These are phyloP conservation scores for Apiotrichum gamsii DNA, from an alignment of 1,284 basidiomycete genomes.

Conservation along the genomic window DNA sequence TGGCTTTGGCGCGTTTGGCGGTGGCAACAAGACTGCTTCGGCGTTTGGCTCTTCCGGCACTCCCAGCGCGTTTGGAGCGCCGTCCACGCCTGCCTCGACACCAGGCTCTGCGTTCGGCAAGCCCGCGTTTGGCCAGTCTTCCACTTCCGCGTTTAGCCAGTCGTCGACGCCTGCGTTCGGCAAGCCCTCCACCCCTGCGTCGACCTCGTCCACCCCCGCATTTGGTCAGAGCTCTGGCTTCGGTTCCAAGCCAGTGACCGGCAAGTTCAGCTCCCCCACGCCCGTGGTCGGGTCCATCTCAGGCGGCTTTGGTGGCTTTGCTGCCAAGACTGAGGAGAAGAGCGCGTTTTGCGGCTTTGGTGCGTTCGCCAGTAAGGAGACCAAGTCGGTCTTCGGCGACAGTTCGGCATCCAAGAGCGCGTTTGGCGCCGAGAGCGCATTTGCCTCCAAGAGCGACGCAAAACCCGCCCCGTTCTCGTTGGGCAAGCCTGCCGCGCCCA, in stretches of 20 bases:
- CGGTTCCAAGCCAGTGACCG: slow-evolving; percentile 5
- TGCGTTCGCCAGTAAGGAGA: slow-evolving; percentile 15
- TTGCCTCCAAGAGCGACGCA: not conserved
- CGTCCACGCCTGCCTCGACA: not conserved
- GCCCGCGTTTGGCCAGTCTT: slow-evolving; percentile 7
- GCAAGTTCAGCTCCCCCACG: slow-evolving; percentile 1
- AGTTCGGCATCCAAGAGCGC: not conserved
- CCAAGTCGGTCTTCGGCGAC: slow-evolving; percentile 16
- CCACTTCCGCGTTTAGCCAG: not conserved
- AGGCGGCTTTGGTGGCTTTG: slow-evolving; percentile 41
- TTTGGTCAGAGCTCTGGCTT: slow-evolving; percentile 14
- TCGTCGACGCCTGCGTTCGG: slow-evolving; percentile 22
- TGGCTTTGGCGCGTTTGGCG: slow-evolving; percentile 18
- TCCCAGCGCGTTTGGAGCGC: slow-evolving; percentile 4
- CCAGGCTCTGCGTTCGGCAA: slow-evolving; percentile 7
- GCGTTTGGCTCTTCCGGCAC: not conserved
- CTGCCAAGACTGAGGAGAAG: slow-evolving; percentile 13
- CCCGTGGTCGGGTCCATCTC: slow-evolving; percentile 23
- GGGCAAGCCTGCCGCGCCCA: not conserved
- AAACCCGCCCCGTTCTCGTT: not conserved
- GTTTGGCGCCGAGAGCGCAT: not conserved
- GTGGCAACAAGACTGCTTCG: not conserved
- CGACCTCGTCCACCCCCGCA: slow-evolving; percentile 1
- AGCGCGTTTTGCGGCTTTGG: slow-evolving; percentile 24
- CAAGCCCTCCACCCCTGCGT: not conserved